Conservation (phyloP, 169 alveolate species). For the Plasmodium billcollinsi region DNA sequence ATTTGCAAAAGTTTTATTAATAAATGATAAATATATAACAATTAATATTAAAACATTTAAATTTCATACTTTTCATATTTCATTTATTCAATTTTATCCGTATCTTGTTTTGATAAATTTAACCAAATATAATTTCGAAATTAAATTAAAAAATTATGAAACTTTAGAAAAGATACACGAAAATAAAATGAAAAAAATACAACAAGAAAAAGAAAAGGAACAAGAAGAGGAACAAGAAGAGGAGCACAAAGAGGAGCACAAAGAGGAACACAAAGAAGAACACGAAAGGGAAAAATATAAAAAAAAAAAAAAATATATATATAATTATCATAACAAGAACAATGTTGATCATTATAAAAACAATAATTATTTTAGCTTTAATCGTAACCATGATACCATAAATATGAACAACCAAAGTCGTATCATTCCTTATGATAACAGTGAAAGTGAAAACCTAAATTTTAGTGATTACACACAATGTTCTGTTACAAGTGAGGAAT, state of each 20-base stretch:
- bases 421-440: background rate
- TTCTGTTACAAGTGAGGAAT: constrained; percentile 36
- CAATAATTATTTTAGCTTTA: no score
- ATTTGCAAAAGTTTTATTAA: constrained; percentile 15
- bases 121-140: constrained; percentile 39
- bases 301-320: background rate
- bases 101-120: constrained; percentile 40
- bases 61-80: constrained; percentile 26
- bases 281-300: background rate
- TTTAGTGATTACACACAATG: constrained; percentile 39
- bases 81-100: constrained; percentile 43
- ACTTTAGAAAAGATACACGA: constrained; percentile 1
- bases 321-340: background rate
- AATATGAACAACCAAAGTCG: no score
- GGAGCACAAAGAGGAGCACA: no score
- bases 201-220: no score
- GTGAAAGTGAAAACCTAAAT: constrained; percentile 24
- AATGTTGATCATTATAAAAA: no score
- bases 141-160: constrained; percentile 21
- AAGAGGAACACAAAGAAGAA: background rate
- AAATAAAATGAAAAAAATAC: background rate
- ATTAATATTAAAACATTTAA: constrained; percentile 12
- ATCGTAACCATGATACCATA: no score
- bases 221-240: background rate
- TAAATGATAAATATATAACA: constrained; percentile 40